Evolutionary conservation across 345 rosid species (phyloP).

Genomic region (Linum trigynum): DNA sequence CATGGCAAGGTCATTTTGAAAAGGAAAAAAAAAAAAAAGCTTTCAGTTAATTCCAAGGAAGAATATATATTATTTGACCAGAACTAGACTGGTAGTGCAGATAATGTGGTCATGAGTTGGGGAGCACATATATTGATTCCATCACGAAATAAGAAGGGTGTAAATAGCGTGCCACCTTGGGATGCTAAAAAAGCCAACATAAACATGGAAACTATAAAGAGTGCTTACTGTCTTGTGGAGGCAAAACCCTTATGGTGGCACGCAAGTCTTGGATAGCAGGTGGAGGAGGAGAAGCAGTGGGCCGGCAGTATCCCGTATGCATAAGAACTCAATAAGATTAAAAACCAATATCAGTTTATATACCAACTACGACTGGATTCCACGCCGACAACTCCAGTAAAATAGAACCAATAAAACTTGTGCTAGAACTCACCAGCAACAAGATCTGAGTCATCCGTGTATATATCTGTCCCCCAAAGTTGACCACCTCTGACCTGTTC

Average conservation of each 20-base stretch:
- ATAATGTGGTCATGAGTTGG: too few species aligned
- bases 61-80: too few species aligned
- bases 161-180: too few species aligned
- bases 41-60: too few species aligned
- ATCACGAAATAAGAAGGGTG: too few species aligned
- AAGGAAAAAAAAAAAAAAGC: too few species aligned
- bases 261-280: conserved; percentile 88
- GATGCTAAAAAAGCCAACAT: background rate
- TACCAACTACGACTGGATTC: conserved; percentile 7
- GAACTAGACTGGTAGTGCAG: too few species aligned
- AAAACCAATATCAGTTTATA: conserved; percentile 14
- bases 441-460: conserved; percentile 96
- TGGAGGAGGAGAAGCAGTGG: conserved; percentile 95
- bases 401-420: background rate
- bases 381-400: background rate
- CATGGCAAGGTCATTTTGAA: too few species aligned
- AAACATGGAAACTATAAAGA: background rate
- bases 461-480: conserved; percentile 96
- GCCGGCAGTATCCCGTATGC: conserved; percentile 99
- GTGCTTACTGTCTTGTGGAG: conserved; percentile 85
- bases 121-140: too few species aligned
- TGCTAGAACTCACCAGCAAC: conserved; percentile 67
- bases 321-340: conserved; percentile 62
- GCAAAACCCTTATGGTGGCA: conserved; percentile 70
- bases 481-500: conserved; percentile 95